Base-by-base conservation (phyloP, 2,329 filamentous ascomycete species). In the Pseudocercospora pini-densiflorae region DNA sequence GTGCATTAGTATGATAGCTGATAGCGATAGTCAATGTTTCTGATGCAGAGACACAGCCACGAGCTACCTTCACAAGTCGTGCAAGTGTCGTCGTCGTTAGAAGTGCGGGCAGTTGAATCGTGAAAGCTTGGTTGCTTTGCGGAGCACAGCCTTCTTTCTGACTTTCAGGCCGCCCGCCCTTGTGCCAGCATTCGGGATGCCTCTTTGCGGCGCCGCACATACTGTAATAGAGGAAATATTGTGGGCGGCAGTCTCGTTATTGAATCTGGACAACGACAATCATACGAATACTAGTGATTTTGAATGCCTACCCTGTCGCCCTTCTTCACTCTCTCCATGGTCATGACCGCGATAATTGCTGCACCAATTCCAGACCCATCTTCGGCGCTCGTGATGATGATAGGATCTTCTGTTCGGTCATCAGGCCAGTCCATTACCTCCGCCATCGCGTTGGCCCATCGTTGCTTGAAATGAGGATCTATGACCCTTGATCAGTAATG, bases 351-450 rank as follows among this genome's bases (percentile, higher is more conserved):
- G 55, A 77, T 77, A 1, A 78, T 73, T 8, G 77, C 79, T 60
- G 78, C 79, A 6, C 79, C 80, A 61, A 81, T 71, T 5, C 80
- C 80, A 59, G 74, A 77, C 36, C 80, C 80, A 71, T 81, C 80
- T 63, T 81, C 79, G 0, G 79, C 80, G 67, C 71, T 75, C 16
- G 77, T 80, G 61, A 81, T 74, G 49, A 69, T 71, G 59, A 81
- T 80, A 0, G 76, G 77, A 59, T 77, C 77, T 47, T 76, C 73
- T 1, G 68, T 70, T 67, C 70, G 63, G 36, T 68, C 70, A 23
- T 70, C 64, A 5, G 72, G 70, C 79, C 77, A 80, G 9, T 74
- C 78, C 33, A 80, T 59, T 7, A 80, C 76, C 71, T 81, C 79
- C 0, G 75, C 77, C 54, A 81, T 58, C 12, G 80, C 79, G 60